Conservation (phyloP, 768 basidiomycete genomes). For the Panaeolus papilionaceus region DNA sequence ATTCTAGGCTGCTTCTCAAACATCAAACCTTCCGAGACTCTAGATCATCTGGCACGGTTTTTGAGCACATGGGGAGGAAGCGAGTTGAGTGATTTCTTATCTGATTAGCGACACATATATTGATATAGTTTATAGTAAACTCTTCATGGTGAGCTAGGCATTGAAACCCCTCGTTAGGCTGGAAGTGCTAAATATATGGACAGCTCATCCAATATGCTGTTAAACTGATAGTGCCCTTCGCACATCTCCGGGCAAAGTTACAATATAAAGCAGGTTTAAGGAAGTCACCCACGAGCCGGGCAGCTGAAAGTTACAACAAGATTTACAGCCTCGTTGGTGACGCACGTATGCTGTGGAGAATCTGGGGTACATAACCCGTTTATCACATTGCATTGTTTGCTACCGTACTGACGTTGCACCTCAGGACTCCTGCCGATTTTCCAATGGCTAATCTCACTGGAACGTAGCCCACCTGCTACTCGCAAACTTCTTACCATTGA, state of each 20-base stretch:
- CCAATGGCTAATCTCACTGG: conserved; percentile 80
- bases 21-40: conserved; percentile 63
- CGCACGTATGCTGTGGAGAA: conserved; percentile 75
- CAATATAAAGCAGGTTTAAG: conserved; percentile 71
- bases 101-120: background rate
- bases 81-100: conserved; percentile 65
- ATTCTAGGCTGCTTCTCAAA: conserved; percentile 68
- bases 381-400: background rate
- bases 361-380: conserved; percentile 69
- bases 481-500: conserved; percentile 76
- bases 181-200: background rate
- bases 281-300: conserved; percentile 55
- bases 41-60: conserved; percentile 78
- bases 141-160: conserved; percentile 64
- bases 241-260: conserved; percentile 70
- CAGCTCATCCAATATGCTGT: conserved; percentile 78
- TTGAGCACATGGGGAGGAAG: conserved; percentile 86
- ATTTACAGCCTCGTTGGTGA: conserved; percentile 65
- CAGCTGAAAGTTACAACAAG: conserved; percentile 58
- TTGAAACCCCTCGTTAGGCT: background rate
- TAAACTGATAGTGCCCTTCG: conserved; percentile 71
- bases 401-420: conserved; percentile 14
- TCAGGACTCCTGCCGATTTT: conserved; percentile 79
- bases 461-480: conserved; percentile 75
- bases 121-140: conserved; percentile 54